Evolutionary conservation across 1,139 yeast genomes (phyloP).

Genomic region (Nakaseomyces glabratus): DNA sequence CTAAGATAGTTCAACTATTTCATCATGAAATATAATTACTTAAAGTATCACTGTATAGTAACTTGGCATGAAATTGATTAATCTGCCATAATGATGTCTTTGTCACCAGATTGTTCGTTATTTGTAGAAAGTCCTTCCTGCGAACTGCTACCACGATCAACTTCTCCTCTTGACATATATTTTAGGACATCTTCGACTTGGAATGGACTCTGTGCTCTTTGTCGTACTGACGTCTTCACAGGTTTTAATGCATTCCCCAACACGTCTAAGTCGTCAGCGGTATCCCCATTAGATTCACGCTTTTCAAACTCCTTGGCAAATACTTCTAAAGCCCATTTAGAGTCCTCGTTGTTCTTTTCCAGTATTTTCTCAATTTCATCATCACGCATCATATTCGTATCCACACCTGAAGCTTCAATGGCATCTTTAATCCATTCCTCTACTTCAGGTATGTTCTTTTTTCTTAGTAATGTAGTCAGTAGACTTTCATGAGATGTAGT

Average conservation of each 20-base stretch:
- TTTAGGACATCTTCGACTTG: constrained; percentile 32
- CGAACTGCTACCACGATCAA: too few relatives aligned
- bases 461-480: constrained; percentile 72
- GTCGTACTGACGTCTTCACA: constrained; percentile 2
- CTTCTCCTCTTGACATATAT: constrained; percentile 37
- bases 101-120: too few relatives aligned
- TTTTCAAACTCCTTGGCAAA: constrained; percentile 46
- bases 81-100: too few relatives aligned
- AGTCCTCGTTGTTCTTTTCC: constrained; percentile 44
- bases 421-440: constrained; percentile 75
- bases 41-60: too few relatives aligned
- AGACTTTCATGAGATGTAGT: constrained; percentile 75
- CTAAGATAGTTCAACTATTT: too few relatives aligned
- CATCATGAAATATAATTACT: too few relatives aligned
- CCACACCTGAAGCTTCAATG: constrained; percentile 33
- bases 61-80: too few relatives aligned
- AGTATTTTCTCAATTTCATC: constrained; percentile 24
- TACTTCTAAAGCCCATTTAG: constrained; percentile 52
- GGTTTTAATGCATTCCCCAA: background rate
- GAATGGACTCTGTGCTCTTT: constrained; percentile 21
- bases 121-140: too few relatives aligned
- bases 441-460: constrained; percentile 83
- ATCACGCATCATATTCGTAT: constrained; percentile 16
- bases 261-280: constrained; percentile 7
- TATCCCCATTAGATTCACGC: constrained; percentile 50